Conservation (phyloP, 345 rosid genomes). For the Lenwebbia sp. region DNA sequence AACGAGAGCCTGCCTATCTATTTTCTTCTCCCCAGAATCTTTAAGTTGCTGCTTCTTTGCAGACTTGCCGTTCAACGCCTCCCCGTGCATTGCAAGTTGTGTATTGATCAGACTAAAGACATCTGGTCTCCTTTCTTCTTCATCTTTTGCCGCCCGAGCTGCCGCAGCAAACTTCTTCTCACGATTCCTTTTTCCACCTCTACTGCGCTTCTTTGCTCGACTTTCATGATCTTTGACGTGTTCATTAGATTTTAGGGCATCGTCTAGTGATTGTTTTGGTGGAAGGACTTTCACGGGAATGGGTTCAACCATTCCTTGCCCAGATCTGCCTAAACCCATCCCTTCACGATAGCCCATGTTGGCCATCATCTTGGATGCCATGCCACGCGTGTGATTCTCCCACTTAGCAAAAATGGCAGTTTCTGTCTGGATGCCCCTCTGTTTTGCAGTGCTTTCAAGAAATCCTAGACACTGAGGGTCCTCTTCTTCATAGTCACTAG, state of each 20-base stretch:
- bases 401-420: conserved; percentile 80
- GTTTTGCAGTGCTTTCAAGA: conserved; percentile 35
- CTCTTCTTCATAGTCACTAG: conserved; percentile 57
- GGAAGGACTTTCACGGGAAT: conserved; percentile 77
- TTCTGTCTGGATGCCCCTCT: conserved; percentile 63
- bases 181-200: conserved; percentile 91
- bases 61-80: conserved; percentile 20
- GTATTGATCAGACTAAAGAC: conserved; percentile 70
- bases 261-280: conserved; percentile 74
- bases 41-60: conserved; percentile 29
- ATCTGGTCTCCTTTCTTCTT: conserved; percentile 54
- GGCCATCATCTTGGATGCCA: conserved; percentile 97
- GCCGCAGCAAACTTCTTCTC: conserved; percentile 75
- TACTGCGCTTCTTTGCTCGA: conserved; percentile 50
- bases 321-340: conserved; percentile 81
- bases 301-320: conserved; percentile 86
- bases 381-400: conserved; percentile 95
- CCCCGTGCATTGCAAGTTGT: conserved; percentile 38
- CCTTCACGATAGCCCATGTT: conserved; percentile 93
- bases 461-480: conserved; percentile 58
- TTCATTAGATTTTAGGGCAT: conserved; percentile 44
- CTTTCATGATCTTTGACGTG: conserved; percentile 27
- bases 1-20: conserved; percentile 55
- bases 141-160: conserved; percentile 47
- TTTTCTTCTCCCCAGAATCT: conserved; percentile 47